Conservation (phyloP, 495 filamentous ascomycete species). For the Darksidea phi region DNA sequence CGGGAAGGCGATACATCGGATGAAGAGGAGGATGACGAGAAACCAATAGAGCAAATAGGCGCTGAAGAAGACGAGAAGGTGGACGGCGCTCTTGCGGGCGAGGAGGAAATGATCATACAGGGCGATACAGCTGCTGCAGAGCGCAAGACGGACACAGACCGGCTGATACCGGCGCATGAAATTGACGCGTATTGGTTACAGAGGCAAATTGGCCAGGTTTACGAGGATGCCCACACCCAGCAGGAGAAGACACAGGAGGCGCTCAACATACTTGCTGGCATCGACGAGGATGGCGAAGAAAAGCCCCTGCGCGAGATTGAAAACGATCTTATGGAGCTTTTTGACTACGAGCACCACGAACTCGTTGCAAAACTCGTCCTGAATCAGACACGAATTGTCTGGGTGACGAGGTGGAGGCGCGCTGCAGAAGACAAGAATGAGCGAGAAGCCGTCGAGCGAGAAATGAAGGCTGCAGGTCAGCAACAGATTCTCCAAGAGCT, state of each 20-base stretch:
- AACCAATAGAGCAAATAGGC: conserved; percentile 34
- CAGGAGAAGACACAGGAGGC: conserved; percentile 83
- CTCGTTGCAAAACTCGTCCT: conserved; percentile 88
- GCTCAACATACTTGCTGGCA: conserved; percentile 73
- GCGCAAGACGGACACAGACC: conserved; percentile 54
- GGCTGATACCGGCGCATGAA: conserved; percentile 71
- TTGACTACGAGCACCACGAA: conserved; percentile 95
- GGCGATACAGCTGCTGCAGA: conserved; percentile 49
- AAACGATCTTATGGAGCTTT: conserved; percentile 96
- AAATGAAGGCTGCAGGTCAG: conserved; percentile 88
- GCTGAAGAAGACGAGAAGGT: conserved; percentile 57
- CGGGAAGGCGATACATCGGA: conserved; percentile 74
- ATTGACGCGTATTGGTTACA: conserved; percentile 99
- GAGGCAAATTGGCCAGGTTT: conserved; percentile 81
- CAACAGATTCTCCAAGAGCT: conserved; percentile 84
- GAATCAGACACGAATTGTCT: conserved; percentile 88
- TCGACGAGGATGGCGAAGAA: conserved; percentile 73
- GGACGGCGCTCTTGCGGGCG: conserved; percentile 47
- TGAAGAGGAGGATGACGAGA: conserved; percentile 66
- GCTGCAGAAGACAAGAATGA: conserved; percentile 79
- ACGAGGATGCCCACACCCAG: conserved; percentile 84
- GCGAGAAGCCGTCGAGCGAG: conserved; percentile 73
- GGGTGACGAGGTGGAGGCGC: conserved; percentile 85
- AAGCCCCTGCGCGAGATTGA: conserved; percentile 87
- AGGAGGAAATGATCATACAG: conserved; percentile 75